A percentile compares a stretch with the other conserved stretches of the same genome.
Conservation (phyloP, 2,329 filamentous ascomycete species). For the Knoxdaviesia capensis region DNA sequence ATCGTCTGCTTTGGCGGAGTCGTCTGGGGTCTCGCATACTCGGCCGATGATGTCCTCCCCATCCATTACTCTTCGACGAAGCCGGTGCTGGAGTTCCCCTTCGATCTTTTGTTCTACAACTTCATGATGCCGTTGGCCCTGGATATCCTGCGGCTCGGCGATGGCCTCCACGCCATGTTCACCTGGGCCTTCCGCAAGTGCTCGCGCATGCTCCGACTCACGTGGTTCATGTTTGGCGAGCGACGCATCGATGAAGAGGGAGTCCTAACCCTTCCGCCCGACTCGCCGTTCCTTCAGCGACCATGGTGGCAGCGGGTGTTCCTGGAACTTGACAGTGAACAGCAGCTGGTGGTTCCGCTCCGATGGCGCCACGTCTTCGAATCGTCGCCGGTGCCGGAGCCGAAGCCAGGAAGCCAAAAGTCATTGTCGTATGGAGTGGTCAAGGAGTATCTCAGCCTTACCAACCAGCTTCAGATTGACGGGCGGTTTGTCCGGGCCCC, state of each 20-base stretch:
- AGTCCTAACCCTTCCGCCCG: conserved; percentile 24
- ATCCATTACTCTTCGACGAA: conserved; percentile 89
- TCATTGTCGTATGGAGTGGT: no score
- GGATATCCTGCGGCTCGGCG: conserved; percentile 65
- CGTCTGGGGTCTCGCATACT: conserved; percentile 67
- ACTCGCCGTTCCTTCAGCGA: conserved; percentile 12
- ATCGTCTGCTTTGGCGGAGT: conserved; percentile 87
- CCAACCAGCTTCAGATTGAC: conserved; percentile 17
- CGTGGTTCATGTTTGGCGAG: conserved; percentile 84
- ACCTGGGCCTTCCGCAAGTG: conserved; percentile 92
- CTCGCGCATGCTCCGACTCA: conserved; percentile 59
- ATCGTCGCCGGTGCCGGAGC: background rate
- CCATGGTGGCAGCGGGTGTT: conserved; percentile 22
- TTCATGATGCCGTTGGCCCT: conserved; percentile 82
- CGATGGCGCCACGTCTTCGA: conserved; percentile 36
- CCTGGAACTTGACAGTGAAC: conserved; percentile 21
- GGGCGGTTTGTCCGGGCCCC: conserved; percentile 83
- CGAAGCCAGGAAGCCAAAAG: no score
- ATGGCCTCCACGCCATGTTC: conserved; percentile 69
- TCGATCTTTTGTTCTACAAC: conserved; percentile 91
- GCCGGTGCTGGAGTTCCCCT: conserved; percentile 80
- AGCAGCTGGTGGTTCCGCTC: conserved; percentile 23
- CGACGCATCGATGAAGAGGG: conserved; percentile 68
- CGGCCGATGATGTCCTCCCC: conserved; percentile 54
- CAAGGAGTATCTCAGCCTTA: background rate